Conservation (phyloP, 805 yeast species). For the Starmerella asiatica region DNA sequence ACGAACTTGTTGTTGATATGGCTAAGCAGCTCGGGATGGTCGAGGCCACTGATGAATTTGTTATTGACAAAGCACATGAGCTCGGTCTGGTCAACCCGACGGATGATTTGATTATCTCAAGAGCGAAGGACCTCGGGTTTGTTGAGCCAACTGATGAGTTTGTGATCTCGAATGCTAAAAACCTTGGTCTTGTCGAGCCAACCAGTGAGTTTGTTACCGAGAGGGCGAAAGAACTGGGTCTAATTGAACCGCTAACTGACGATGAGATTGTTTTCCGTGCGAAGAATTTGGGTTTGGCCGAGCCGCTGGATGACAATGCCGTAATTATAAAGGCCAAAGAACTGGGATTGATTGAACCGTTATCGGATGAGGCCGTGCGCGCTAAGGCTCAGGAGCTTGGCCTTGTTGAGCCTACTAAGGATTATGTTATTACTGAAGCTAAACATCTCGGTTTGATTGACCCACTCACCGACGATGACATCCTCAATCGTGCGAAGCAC, state of each 20-base stretch:
- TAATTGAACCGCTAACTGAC: conserved; percentile 7
- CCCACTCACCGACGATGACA: conserved; percentile 37
- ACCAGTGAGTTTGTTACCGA: conserved; percentile 1
- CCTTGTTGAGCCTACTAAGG: conserved; percentile 11
- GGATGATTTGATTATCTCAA: conserved; percentile 1
- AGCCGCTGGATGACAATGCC: conserved; percentile 26
- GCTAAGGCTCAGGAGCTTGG: conserved; percentile 12
- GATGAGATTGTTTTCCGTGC: conserved; percentile 31
- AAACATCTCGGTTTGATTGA: conserved; percentile 20
- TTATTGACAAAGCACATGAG: conserved; percentile 2
- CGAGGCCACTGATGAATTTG: conserved; percentile 9
- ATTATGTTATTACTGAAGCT: conserved; percentile 14
- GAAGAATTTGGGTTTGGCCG: conserved; percentile 23
- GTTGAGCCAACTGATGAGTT: conserved; percentile 2
- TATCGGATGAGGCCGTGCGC: conserved; percentile 6
- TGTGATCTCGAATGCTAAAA: neutral
- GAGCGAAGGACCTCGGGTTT: conserved; percentile 5
- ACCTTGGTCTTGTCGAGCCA: neutral
- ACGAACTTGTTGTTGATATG: conserved; percentile 4
- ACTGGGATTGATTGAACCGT: conserved; percentile 43
- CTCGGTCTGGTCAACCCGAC: conserved; percentile 14
- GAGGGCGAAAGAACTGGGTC: conserved; percentile 21
- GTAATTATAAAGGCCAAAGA: conserved; percentile 46
- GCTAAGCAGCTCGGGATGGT: conserved; percentile 21
- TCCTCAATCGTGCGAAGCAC: conserved; percentile 19